These are phyloP conservation scores for Aspergillus pseudoglaucus DNA, from an alignment of 2,329 filamentous ascomycete genomes.

Conservation along the genomic window DNA sequence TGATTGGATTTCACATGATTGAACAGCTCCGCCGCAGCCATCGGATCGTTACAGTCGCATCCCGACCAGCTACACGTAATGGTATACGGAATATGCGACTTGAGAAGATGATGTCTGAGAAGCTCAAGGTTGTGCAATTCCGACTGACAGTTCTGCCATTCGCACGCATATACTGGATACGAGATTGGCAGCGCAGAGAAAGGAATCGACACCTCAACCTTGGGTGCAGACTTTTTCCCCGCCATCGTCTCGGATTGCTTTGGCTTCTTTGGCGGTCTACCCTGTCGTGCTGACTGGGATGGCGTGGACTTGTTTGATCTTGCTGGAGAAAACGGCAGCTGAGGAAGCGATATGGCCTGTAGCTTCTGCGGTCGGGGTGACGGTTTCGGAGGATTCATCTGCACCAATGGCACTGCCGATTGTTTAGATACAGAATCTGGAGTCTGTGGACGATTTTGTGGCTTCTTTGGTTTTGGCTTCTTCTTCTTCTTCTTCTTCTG, in stretches of 20 bases:
- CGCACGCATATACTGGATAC: conserved; percentile 48
- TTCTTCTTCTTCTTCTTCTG: not conserved
- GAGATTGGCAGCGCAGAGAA: conserved; percentile 9
- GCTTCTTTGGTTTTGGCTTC: not conserved
- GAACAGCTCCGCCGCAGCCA: conserved; percentile 37
- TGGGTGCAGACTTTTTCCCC: conserved; percentile 11
- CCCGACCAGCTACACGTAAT: conserved; percentile 23
- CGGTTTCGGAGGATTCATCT: no score
- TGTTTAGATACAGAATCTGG: no score
- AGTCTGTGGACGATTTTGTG: not conserved
- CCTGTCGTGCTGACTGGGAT: not conserved
- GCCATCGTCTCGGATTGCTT: conserved; percentile 6
- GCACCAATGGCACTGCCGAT: no score
- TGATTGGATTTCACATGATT: conserved; percentile 49
- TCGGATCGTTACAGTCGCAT: conserved; percentile 11
- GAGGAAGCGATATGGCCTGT: no score
- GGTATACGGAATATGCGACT: conserved; percentile 42
- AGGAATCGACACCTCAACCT: conserved; percentile 17
- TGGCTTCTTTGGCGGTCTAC: not conserved
- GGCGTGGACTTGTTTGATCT: not conserved
- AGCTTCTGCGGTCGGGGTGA: no score
- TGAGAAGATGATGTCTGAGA: conserved; percentile 53
- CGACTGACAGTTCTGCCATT: conserved; percentile 51
- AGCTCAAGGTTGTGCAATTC: conserved; percentile 58
- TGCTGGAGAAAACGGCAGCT: not conserved